These are phyloP conservation scores for Mycosphaerella arachidis DNA, from an alignment of 2,329 filamentous ascomycete species.

Conservation along the genomic window DNA sequence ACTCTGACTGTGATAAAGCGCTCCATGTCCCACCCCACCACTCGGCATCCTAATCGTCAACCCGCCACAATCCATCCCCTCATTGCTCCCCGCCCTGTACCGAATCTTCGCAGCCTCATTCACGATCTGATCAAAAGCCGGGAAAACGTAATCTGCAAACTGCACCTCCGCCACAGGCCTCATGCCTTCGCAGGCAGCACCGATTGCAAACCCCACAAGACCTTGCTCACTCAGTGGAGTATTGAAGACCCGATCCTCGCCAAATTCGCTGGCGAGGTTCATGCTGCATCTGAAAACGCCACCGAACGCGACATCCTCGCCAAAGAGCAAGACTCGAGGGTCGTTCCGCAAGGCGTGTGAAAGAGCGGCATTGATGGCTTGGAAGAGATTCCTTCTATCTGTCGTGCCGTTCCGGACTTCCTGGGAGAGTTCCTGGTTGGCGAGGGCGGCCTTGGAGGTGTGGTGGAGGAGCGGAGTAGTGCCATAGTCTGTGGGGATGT, in stretches of 20 bases:
- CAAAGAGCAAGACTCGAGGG: slow-evolving; percentile 84
- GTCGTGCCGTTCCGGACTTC: slow-evolving; percentile 48
- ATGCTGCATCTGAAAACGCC: slow-evolving; percentile 86
- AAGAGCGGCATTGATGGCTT: slow-evolving; percentile 87
- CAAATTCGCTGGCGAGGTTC: slow-evolving; percentile 83
- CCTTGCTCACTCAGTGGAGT: slow-evolving; percentile 92
- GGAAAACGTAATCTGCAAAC: slow-evolving; percentile 91
- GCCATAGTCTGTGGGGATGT: slow-evolving; percentile 82
- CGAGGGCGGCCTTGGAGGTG: slow-evolving; percentile 65
- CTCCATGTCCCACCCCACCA: slow-evolving; percentile 85
- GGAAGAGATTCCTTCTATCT: slow-evolving; percentile 87
- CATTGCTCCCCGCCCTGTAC: slow-evolving; percentile 62
- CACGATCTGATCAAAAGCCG: slow-evolving; percentile 89
- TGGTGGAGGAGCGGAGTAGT: slow-evolving; percentile 78
- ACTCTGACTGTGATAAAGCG: slow-evolving; percentile 82
- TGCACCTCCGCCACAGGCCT: slow-evolving; percentile 90
- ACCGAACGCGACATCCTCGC: slow-evolving; percentile 94
- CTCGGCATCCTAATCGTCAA: slow-evolving; percentile 87
- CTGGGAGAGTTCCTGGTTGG: slow-evolving; percentile 63
- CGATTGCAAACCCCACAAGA: slow-evolving; percentile 89
- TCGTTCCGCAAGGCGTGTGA: slow-evolving; percentile 76
- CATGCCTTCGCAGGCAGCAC: slow-evolving; percentile 85
- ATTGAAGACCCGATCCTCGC: slow-evolving; percentile 88
- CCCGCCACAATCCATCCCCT: slow-evolving; percentile 56
- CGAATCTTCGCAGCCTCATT: slow-evolving; percentile 88